Evolutionary conservation across 768 basidiomycete species (phyloP).

Genomic region (Russula vinacea): DNA sequence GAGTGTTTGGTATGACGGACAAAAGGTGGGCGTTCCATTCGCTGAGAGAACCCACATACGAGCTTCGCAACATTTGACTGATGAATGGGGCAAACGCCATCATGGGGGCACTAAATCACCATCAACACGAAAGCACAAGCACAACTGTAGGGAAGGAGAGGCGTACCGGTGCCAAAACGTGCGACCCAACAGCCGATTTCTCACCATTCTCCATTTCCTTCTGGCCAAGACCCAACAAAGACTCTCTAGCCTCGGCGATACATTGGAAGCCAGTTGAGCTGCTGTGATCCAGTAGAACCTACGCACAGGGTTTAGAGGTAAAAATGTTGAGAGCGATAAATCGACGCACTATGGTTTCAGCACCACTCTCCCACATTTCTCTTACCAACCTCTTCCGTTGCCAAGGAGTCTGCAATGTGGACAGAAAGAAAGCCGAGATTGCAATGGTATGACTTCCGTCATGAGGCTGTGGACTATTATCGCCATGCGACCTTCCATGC

Average conservation of each 20-base stretch:
- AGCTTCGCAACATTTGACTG: slow-evolving; percentile 50
- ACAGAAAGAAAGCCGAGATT: slow-evolving; percentile 81
- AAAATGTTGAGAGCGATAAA: not conserved
- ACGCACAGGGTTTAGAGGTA: not conserved
- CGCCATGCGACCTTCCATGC: slow-evolving; percentile 56
- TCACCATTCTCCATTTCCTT: slow-evolving; percentile 52
- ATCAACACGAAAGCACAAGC: slow-evolving; percentile 12
- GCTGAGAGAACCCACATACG: slow-evolving; percentile 82
- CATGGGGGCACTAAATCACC: slow-evolving; percentile 78
- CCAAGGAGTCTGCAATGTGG: slow-evolving; percentile 60
- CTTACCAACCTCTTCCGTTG: slow-evolving; percentile 66
- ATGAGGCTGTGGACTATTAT: slow-evolving; percentile 41
- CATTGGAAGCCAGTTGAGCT: slow-evolving; percentile 70
- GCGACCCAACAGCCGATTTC: slow-evolving; percentile 51
- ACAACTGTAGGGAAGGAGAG: slow-evolving; percentile 15
- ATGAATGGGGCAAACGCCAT: slow-evolving; percentile 75
- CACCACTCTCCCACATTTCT: slow-evolving; percentile 91
- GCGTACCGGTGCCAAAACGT: slow-evolving; percentile 87
- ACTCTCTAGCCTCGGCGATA: slow-evolving; percentile 74
- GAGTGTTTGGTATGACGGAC: slow-evolving; percentile 87
- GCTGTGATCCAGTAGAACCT: slow-evolving; percentile 87
- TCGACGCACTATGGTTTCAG: slow-evolving; percentile 65
- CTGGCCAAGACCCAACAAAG: slow-evolving; percentile 61
- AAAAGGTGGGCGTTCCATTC: slow-evolving; percentile 82
- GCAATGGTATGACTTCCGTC: slow-evolving; percentile 59